Base-by-base conservation (phyloP, 2,329 filamentous ascomycete species). In the Zymoseptoria ardabiliae region DNA sequence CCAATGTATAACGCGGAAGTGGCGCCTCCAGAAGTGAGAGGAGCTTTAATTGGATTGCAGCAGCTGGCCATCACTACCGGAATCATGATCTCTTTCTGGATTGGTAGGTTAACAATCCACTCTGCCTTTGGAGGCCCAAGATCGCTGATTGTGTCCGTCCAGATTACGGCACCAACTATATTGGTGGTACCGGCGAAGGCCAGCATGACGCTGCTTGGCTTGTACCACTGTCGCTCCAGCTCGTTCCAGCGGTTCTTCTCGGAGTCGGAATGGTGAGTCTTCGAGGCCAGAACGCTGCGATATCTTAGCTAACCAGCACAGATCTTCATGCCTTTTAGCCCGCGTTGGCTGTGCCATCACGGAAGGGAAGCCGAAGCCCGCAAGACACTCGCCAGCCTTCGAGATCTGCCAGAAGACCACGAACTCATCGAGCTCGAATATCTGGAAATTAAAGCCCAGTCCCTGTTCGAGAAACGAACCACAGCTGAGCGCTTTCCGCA, bases 401-500 rank as follows among this genome's bases (percentile, higher is more conserved):
- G 90, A 22, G 80, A 79, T 5, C 79, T 90, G 0, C 72, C 82
- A 0, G 69, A 76, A 17, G 81, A 87, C 63, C 81, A 91, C 68
- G 85, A 89, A 58, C 79, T 90, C 0, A 82, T 92, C 45, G 82
- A 87, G 63, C 78, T 91, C 1, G 90, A 93, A 68, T 91, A 88
- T 69, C 81, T 91, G n/a, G 89, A 93, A 71, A 92, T 93, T 75
- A 89, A 90, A 72, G 88, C 89, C 0, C 87, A 91, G 71, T 86
- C 85, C 0, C 72, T 89, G 19, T 94, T 93, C 65, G 89, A 93
- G 73, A 89, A 91, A 74, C 82, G 85, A 35, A 84, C 83, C 0
- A 79, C 87, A 9, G 81, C 82, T 0, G 85, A 88, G 62, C 79
- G 85, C 22, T 91, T 89, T 71, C 89, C 88, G 0, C 77, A 86